Conservation (phyloP, 108 stramenopile species). For the Epipyxis sp. region DNA sequence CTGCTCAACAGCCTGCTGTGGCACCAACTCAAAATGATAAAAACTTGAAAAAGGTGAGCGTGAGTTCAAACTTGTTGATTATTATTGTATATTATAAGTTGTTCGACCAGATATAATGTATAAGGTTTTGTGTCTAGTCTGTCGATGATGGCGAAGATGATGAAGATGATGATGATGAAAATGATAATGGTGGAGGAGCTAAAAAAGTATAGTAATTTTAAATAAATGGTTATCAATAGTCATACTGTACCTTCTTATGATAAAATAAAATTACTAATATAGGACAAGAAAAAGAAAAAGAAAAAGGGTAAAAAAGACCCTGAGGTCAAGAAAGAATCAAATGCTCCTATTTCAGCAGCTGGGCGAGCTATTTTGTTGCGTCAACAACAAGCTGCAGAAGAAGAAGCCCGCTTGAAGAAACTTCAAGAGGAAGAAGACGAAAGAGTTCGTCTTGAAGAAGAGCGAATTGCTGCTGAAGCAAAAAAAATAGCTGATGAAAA, state of each 20-base stretch:
- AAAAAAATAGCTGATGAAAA: constrained; percentile 48
- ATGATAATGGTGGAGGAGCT: background rate
- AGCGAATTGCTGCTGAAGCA: constrained; percentile 39
- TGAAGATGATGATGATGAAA: constrained; percentile 1
- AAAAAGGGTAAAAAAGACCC: constrained; percentile 49
- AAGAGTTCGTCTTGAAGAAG: constrained; percentile 42
- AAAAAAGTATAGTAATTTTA: background rate
- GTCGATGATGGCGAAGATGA: background rate
- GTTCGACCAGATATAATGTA: too few species aligned
- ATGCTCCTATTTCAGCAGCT: background rate
- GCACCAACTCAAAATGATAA: background rate
- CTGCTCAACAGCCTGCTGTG: background rate
- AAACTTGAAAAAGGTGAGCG: background rate
- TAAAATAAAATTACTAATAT: background rate
- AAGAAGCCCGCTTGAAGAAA: constrained; percentile 43
- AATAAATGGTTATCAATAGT: too few species aligned
- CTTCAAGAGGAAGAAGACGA: constrained; percentile 55
- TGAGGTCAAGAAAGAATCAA: constrained; percentile 28
- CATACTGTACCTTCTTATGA: background rate
- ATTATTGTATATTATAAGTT: background rate
- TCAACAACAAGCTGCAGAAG: background rate
- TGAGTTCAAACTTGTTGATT: background rate
- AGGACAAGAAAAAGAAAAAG: constrained; percentile 52
- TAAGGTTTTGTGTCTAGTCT: background rate
- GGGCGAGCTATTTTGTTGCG: background rate